Conservation (phyloP, 1,139 yeast species). For the Torulaspora globosa region DNA sequence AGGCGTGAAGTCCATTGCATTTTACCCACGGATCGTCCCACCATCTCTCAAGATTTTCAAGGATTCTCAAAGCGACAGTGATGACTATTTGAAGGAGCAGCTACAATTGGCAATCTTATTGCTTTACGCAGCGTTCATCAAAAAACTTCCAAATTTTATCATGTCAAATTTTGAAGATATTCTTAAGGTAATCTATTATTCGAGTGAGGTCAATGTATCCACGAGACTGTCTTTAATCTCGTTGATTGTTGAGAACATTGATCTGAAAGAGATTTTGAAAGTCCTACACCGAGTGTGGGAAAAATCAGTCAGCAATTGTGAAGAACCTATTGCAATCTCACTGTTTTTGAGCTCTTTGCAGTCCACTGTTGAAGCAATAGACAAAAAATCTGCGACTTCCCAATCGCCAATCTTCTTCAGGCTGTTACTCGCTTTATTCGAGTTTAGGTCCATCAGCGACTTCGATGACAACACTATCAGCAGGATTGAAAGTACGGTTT, state of each 20-base stretch:
- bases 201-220: conserved; percentile 53
- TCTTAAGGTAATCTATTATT: conserved; percentile 52
- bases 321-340: conserved; percentile 53
- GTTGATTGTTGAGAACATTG: conserved; percentile 64
- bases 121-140: conserved; percentile 68
- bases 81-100: conserved; percentile 33
- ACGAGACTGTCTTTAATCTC: conserved; percentile 65
- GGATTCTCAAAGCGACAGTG: conserved; percentile 37
- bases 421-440: conserved; percentile 69
- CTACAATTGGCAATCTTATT: conserved; percentile 67
- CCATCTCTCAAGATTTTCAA: conserved; percentile 63
- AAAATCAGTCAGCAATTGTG: conserved; percentile 44
- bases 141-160: conserved; percentile 84
- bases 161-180: conserved; percentile 63
- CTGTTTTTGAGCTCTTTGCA: conserved; percentile 66
- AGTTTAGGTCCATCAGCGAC: conserved; percentile 52
- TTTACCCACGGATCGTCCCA: conserved; percentile 78
- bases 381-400: conserved; percentile 67
- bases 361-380: conserved; percentile 58
- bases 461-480: conserved; percentile 73
- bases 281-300: conserved; percentile 62
- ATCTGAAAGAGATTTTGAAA: conserved; percentile 56
- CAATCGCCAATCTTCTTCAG: conserved; percentile 69
- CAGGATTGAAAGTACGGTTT: conserved; percentile 74
- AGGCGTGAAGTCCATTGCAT: conserved; percentile 84